phyloP scores from a whole-genome alignment of 164 flowering plant species.

The Vitis amurensis region DNA sequence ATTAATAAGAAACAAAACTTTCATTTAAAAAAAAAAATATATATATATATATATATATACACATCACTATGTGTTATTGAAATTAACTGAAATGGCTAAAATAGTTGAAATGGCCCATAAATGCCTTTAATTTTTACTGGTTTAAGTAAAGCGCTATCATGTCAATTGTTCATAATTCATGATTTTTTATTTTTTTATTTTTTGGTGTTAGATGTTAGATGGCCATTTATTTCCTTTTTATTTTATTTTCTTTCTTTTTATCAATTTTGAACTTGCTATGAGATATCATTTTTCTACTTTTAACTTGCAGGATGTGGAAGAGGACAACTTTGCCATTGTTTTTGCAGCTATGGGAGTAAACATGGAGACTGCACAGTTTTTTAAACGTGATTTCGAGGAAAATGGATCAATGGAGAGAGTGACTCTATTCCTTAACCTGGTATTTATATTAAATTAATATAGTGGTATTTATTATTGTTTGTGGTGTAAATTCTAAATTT shows the following conservation, averaged over 20 bases:
- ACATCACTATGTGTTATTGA: background rate
- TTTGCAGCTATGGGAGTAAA: slow-evolving; percentile 99
- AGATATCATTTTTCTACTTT: background rate
- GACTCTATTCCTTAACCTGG: slow-evolving; percentile 92
- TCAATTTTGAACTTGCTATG: background rate
- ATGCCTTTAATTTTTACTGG: background rate
- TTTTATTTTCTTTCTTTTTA: background rate
- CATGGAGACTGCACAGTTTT: slow-evolving; percentile 99
- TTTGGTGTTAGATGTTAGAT: background rate
- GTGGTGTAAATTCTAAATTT: background rate
- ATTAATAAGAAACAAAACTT: background rate
- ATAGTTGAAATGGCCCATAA: background rate
- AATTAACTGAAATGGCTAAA: background rate
- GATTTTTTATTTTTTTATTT: background rate
- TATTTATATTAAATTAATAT: slow-evolving; percentile 19
- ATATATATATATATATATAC: no score
- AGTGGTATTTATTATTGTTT: background rate
- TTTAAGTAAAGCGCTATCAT: background rate
- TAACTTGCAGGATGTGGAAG: slow-evolving; percentile 64
- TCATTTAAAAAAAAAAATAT: background rate
- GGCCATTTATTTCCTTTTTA: background rate
- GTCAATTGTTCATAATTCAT: background rate
- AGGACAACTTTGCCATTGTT: slow-evolving; percentile 97
- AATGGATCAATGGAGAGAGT: slow-evolving; percentile 99
- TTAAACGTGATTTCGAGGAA: slow-evolving; percentile 99